Percentiles rank a stretch among this genome's conserved stretches.
These are phyloP conservation scores for Aspergillus hancockii DNA, from an alignment of 495 filamentous ascomycete species.

Conservation along the genomic window DNA sequence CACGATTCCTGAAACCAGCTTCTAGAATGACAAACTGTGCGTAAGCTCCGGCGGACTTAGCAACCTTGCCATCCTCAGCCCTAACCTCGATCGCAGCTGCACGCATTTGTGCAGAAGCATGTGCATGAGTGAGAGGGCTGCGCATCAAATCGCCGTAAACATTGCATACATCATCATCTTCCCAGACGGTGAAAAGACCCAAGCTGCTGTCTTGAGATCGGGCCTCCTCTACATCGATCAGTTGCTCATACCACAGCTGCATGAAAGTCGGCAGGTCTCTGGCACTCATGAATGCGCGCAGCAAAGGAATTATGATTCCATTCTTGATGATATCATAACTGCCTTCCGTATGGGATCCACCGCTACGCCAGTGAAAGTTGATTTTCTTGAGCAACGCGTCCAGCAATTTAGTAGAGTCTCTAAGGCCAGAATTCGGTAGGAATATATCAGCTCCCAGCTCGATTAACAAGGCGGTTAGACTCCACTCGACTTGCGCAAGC, in stretches of 20 bases:
- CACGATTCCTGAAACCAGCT: slow-evolving; percentile 35
- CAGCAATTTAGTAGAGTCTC: slow-evolving; percentile 43
- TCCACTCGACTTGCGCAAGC: slow-evolving; percentile 56
- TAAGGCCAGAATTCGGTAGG: slow-evolving; percentile 52
- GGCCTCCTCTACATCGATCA: slow-evolving; percentile 48
- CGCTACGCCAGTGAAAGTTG: slow-evolving; percentile 35
- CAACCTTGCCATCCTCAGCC: slow-evolving; percentile 32
- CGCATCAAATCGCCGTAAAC: slow-evolving; percentile 39
- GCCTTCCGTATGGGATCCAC: slow-evolving; percentile 9
- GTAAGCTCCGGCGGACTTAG: slow-evolving; percentile 34
- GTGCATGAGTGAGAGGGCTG: slow-evolving; percentile 33
- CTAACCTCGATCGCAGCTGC: slow-evolving; percentile 31
- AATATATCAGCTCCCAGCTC: slow-evolving; percentile 71
- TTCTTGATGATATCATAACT: slow-evolving; percentile 37
- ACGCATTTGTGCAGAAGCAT: slow-evolving; percentile 36
- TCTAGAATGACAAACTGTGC: slow-evolving; percentile 42
- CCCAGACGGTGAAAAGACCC: slow-evolving; percentile 54
- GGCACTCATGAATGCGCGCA: slow-evolving; percentile 62
- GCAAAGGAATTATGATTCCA: slow-evolving; percentile 55
- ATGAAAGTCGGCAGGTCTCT: slow-evolving; percentile 69
- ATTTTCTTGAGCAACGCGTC: slow-evolving; percentile 44
- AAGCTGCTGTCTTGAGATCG: slow-evolving; percentile 31
- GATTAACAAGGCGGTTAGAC: slow-evolving; percentile 58
- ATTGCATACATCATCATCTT: slow-evolving; percentile 58
- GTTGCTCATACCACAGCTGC: slow-evolving; percentile 63